Base-by-base conservation (phyloP, 1,139 yeast species). In the Hyphopichia khmerensis region DNA sequence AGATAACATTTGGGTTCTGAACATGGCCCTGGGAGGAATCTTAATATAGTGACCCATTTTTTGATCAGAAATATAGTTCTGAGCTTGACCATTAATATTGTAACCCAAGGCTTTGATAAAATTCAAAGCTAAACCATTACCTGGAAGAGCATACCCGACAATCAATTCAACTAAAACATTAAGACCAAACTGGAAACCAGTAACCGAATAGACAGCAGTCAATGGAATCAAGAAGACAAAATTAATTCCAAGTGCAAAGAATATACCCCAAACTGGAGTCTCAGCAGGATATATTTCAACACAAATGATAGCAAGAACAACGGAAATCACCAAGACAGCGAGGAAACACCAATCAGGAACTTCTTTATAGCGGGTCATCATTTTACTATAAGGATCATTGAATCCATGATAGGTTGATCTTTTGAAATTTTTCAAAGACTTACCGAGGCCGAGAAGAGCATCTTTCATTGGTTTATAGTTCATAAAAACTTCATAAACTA, bases 311-410 rank as follows among this genome's bases (percentile, higher is more conserved):
- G 79, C 84, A 42, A 80, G 62, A 1, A 67, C 72, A 6, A 80
- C 53, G 2, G 86, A 71, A 17, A 73, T 48, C n/a, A 77, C 47
- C 43, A 82, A 60, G 15, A 82, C 70, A 11, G 64, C 43, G 19
- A 77, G 49, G 50, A 75, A 82, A 72, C 80, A 79, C 77, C 78
- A 76, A 46, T 80, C 83, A 10, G 87, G 87, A 16, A 80, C 86
- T 51, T 82, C 88, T 33, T 68, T 69, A 56, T 80, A 80, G 17
- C 63, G 61, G 23, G 68, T 48, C 82, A 80, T 80, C 77, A 79
- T 75, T 41, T 69, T 66, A 36, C 78, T 69, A 48, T 80, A 84
- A 0, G 84, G 78, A 50, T 82, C 87, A 19, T 26, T 27, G 30
- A 39, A 39, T 7, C 37, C 41, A 6, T 43, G 45, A 24, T 39